These are phyloP conservation scores for Escovopsis sp. DNA, from an alignment of 2,329 filamentous ascomycete species.

Conservation along the genomic window DNA sequence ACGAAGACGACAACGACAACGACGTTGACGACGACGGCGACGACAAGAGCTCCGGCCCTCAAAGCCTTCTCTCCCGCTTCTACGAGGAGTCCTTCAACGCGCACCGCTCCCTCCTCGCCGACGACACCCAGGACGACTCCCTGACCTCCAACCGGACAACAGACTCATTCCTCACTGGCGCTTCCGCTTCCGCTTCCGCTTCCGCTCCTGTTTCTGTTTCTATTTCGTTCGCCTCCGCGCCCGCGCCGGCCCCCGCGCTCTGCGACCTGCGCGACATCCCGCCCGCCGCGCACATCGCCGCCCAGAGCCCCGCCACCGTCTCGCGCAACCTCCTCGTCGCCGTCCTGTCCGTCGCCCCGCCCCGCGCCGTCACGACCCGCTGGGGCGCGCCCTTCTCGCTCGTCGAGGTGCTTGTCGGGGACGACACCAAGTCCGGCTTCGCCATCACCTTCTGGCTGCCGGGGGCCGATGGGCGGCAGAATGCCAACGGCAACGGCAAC, in stretches of 20 bases:
- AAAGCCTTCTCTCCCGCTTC: constrained; percentile 43
- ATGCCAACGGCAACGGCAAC: constrained; percentile 8
- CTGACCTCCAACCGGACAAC: constrained; percentile 7
- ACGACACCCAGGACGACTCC: constrained; percentile 37
- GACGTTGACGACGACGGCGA: constrained; percentile 14
- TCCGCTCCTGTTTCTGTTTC: not conserved
- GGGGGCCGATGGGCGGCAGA: constrained; percentile 14
- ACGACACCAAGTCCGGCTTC: constrained; percentile 73
- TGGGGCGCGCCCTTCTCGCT: constrained; percentile 49
- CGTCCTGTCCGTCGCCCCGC: constrained; percentile 55
- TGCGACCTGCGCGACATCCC: constrained; percentile 56
- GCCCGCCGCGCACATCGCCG: constrained; percentile 45
- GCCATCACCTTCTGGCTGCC: constrained; percentile 72
- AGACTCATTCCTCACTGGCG: not conserved
- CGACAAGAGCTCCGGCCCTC: constrained; percentile 8
- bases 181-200: too few relatives aligned
- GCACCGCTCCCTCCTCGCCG: constrained; percentile 36
- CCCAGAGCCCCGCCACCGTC: constrained; percentile 64
- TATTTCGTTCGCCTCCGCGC: too few relatives aligned
- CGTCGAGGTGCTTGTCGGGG: constrained; percentile 66
- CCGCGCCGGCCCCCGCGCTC: constrained; percentile 7
- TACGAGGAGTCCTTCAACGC: constrained; percentile 64
- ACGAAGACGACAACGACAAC: not conserved
- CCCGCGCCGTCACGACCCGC: constrained; percentile 53
- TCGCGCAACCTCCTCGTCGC: constrained; percentile 72